phyloP scores from a whole-genome alignment of 352 stramenopile genomes.

The Phytophthora syringae region DNA sequence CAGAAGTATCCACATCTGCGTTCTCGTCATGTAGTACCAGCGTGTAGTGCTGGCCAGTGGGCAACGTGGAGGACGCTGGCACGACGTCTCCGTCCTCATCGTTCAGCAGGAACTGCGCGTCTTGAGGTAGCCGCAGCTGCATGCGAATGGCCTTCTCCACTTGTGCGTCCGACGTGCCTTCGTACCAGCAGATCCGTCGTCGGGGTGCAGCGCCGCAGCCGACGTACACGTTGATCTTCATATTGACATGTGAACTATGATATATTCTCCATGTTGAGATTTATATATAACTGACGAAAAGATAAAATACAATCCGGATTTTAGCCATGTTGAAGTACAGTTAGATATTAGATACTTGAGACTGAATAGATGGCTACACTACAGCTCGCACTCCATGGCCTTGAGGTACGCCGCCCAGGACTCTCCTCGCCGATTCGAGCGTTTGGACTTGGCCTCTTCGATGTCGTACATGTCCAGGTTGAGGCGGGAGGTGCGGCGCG shows the following conservation, averaged over 20 bases:
- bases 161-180: slow-evolving; percentile 55
- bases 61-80: slow-evolving; percentile 42
- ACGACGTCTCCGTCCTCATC: slow-evolving; percentile 58
- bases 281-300: no score
- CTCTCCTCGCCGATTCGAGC: slow-evolving; percentile 4
- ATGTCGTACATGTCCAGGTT: slow-evolving; percentile 38
- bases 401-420: slow-evolving; percentile 24
- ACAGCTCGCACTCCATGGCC: slow-evolving; percentile 35
- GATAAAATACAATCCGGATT: slow-evolving; percentile 3
- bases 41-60: slow-evolving; percentile 38
- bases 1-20: background rate
- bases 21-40: slow-evolving; percentile 33
- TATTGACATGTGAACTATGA: no score
- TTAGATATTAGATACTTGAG: no score
- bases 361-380: slow-evolving; percentile 15
- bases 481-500: slow-evolving; percentile 23
- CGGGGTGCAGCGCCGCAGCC: slow-evolving; percentile 10
- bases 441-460: slow-evolving; percentile 21
- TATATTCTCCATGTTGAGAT: no score
- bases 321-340: slow-evolving; percentile 14
- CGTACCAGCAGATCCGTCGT: slow-evolving; percentile 64
- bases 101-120: slow-evolving; percentile 45
- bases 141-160: slow-evolving; percentile 53
- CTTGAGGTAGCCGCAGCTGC: slow-evolving; percentile 33
- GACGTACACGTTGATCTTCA: slow-evolving; percentile 43